Conservation (phyloP, 768 basidiomycete genomes). For the Daedaleopsis nitida region DNA sequence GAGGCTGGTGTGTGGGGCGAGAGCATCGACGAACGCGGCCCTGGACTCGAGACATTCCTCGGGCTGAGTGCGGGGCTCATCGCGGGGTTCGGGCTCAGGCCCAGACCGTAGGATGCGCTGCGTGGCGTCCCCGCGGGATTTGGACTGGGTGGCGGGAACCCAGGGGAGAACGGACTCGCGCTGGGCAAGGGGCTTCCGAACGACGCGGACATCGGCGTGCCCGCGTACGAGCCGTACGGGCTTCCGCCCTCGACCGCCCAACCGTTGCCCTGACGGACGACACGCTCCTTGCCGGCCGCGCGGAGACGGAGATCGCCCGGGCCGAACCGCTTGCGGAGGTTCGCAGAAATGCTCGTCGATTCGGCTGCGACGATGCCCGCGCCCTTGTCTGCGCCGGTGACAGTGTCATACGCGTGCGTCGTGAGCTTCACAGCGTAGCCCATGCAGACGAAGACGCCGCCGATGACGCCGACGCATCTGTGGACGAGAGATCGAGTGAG, state of each 20-base stretch:
- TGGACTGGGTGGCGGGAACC: conserved; percentile 10
- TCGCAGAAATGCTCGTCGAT: conserved; percentile 54
- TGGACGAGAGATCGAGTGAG: not conserved
- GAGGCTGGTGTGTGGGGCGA: conserved; percentile 9
- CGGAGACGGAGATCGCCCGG: conserved; percentile 67
- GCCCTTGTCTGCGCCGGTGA: conserved; percentile 52
- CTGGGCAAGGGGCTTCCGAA: conserved; percentile 31
- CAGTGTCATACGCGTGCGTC: conserved; percentile 65
- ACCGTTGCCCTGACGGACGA: conserved; percentile 58
- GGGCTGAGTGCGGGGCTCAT: not conserved
- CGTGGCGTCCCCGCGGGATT: conserved; percentile 5
- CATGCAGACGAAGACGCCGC: conserved; percentile 86
- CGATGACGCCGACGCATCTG: conserved; percentile 88
- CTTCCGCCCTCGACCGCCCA: conserved; percentile 61
- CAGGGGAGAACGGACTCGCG: conserved; percentile 8
- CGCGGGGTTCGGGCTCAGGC: conserved; percentile 3
- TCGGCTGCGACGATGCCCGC: conserved; percentile 67
- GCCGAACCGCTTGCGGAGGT: conserved; percentile 66
- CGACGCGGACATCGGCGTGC: conserved; percentile 36
- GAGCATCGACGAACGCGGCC: conserved; percentile 8
- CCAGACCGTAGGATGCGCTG: conserved; percentile 12
- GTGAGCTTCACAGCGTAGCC: conserved; percentile 65
- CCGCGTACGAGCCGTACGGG: conserved; percentile 38
- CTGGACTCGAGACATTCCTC: not conserved
- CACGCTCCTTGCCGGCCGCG: conserved; percentile 37